Percentiles rank a stretch among this genome's conserved stretches.
These are phyloP conservation scores for Phylloporus arenicola DNA, from an alignment of 768 basidiomycete species.

Conservation along the genomic window DNA sequence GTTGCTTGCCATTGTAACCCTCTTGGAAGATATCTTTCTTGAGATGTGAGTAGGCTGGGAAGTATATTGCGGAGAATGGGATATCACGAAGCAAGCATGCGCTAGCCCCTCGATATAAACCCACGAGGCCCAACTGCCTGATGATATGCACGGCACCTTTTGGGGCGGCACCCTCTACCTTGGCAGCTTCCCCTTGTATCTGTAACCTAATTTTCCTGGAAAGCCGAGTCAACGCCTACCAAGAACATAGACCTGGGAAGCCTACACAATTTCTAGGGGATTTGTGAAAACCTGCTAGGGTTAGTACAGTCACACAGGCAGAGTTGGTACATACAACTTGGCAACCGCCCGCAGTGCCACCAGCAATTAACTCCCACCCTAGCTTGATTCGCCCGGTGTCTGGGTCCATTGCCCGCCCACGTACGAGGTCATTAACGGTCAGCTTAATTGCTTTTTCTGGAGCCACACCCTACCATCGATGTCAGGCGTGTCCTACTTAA, in stretches of 20 bases:
- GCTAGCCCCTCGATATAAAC: constrained; percentile 87
- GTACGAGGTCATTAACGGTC: constrained; percentile 90
- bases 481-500: constrained; percentile 4
- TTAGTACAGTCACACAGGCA: constrained; percentile 14
- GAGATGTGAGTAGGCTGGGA: constrained; percentile 81
- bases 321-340: constrained; percentile 75
- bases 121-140: constrained; percentile 85
- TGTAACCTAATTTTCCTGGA: constrained; percentile 87
- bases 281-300: constrained; percentile 83
- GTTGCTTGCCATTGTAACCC: constrained; percentile 89
- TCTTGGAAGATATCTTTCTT: constrained; percentile 95
- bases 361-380: constrained; percentile 88
- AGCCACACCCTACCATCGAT: constrained; percentile 68
- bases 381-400: constrained; percentile 92
- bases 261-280: constrained; percentile 92
- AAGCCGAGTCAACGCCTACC: neutral
- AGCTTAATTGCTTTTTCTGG: constrained; percentile 98
- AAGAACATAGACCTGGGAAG: neutral
- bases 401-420: constrained; percentile 80
- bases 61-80: constrained; percentile 94
- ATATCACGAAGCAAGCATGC: constrained; percentile 95
- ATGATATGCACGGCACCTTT: constrained; percentile 91
- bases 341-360: constrained; percentile 90
- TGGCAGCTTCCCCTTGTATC: constrained; percentile 93
- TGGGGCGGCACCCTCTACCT: constrained; percentile 71